These are phyloP conservation scores for Rickenella mellea DNA, from an alignment of 768 basidiomycete species.

Conservation along the genomic window DNA sequence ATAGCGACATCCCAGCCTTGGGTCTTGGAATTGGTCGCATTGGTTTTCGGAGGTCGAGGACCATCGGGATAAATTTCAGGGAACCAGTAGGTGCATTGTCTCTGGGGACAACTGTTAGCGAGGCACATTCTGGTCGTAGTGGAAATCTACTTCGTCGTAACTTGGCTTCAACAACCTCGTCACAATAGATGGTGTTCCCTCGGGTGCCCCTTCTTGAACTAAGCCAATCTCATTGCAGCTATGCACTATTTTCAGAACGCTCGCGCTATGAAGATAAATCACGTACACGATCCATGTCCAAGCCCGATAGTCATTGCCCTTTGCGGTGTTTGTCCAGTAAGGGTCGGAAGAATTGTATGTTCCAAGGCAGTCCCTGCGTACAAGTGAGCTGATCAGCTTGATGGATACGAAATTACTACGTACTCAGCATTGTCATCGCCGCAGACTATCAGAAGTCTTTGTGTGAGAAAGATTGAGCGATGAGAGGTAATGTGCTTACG, in stretches of 20 bases:
- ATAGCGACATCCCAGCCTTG: constrained; percentile 14
- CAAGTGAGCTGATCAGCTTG: neutral
- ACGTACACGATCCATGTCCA: constrained; percentile 63
- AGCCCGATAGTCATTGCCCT: constrained; percentile 49
- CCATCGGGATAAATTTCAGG: constrained; percentile 10
- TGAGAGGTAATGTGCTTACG: neutral
- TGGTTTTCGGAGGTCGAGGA: constrained; percentile 7
- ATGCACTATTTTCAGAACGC: neutral
- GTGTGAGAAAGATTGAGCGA: neutral
- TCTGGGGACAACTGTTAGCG: neutral
- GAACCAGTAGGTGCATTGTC: constrained; percentile 12
- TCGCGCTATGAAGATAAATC: neutral
- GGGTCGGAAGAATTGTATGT: constrained; percentile 26
- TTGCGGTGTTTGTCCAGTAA: constrained; percentile 43
- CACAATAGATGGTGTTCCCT: constrained; percentile 22
- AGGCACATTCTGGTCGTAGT: no score
- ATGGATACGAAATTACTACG: constrained; percentile 12
- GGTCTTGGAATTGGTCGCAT: constrained; percentile 9
- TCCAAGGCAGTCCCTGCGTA: constrained; percentile 27
- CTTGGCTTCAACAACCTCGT: constrained; percentile 22
- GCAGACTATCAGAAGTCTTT: constrained; percentile 37
- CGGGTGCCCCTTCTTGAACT: constrained; percentile 28
- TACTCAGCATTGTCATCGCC: constrained; percentile 37
- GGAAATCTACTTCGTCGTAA: constrained; percentile 17
- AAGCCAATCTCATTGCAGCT: constrained; percentile 68